phyloP scores from a whole-genome alignment of 345 rosid species.

The Erodium maritimum region DNA sequence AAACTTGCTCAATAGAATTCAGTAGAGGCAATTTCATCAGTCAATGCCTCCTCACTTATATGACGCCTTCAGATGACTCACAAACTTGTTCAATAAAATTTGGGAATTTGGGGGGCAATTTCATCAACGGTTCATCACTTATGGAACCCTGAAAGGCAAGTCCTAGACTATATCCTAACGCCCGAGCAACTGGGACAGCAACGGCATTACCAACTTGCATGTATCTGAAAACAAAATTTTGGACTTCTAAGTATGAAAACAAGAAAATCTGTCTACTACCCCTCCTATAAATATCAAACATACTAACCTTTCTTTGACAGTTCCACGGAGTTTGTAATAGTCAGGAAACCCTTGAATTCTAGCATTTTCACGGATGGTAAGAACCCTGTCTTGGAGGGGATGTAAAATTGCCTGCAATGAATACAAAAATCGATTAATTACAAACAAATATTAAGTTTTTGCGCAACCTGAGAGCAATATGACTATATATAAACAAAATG shows the following conservation, averaged over 20 bases:
- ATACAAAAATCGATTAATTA: too few species aligned
- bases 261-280: too few species aligned
- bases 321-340: constrained; percentile 45
- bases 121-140: constrained; percentile 19
- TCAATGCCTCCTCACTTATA: constrained; percentile 19
- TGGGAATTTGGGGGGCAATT: constrained; percentile 29
- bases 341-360: constrained; percentile 73
- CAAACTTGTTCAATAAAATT: constrained; percentile 3
- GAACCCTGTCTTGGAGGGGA: constrained; percentile 55
- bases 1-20: not conserved
- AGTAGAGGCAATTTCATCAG: constrained; percentile 30
- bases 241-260: not conserved
- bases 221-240: constrained; percentile 25
- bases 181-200: constrained; percentile 63
- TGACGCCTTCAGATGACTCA: constrained; percentile 24
- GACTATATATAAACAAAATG: not conserved
- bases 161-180: constrained; percentile 47
- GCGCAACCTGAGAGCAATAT: too few species aligned
- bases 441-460: too few species aligned
- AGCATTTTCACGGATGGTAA: constrained; percentile 58
- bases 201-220: constrained; percentile 75
- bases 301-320: constrained; percentile 50
- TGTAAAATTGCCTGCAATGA: constrained; percentile 41
- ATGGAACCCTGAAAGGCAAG: constrained; percentile 23
- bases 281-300: too few species aligned